These are phyloP conservation scores for Toxicodendron radicans DNA, from an alignment of 345 rosid genomes.

Conservation along the genomic window DNA sequence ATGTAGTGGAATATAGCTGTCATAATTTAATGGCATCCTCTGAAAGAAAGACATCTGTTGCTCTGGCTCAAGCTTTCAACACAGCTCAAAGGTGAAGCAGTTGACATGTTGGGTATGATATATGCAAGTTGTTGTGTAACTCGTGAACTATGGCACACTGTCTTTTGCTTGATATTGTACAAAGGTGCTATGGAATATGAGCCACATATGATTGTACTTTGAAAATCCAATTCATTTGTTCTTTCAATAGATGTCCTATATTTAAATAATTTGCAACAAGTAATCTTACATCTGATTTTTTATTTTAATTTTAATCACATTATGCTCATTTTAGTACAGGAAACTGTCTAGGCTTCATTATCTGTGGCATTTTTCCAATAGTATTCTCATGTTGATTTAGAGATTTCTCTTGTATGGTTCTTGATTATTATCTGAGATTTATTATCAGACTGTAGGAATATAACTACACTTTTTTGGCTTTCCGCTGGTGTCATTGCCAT, in stretches of 20 bases:
- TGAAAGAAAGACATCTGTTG: constrained; percentile 68
- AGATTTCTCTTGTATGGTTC: neutral
- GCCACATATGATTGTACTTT: neutral
- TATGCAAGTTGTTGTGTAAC: constrained; percentile 12
- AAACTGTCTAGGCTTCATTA: constrained; percentile 2
- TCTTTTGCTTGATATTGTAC: constrained; percentile 3
- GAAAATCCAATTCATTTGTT: neutral
- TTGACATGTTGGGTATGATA: constrained; percentile 20
- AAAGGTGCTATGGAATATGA: neutral
- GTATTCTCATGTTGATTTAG: neutral
- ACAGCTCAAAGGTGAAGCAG: constrained; percentile 76
- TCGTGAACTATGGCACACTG: neutral
- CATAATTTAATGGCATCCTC: constrained; percentile 72
- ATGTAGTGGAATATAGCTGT: constrained; percentile 93
- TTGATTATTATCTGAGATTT: constrained; percentile 11
- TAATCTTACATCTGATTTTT: neutral
- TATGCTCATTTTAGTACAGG: neutral
- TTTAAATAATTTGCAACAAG: neutral
- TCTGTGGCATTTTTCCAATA: neutral
- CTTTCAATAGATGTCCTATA: neutral
- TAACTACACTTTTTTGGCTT: constrained; percentile 8
- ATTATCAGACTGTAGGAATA: neutral
- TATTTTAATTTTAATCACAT: neutral
- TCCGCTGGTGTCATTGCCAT: constrained; percentile 6
- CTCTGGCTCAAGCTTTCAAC: constrained; percentile 81